These are phyloP conservation scores for Wickerhamomyces rabaulensis DNA, from an alignment of 805 yeast genomes.

Conservation along the genomic window DNA sequence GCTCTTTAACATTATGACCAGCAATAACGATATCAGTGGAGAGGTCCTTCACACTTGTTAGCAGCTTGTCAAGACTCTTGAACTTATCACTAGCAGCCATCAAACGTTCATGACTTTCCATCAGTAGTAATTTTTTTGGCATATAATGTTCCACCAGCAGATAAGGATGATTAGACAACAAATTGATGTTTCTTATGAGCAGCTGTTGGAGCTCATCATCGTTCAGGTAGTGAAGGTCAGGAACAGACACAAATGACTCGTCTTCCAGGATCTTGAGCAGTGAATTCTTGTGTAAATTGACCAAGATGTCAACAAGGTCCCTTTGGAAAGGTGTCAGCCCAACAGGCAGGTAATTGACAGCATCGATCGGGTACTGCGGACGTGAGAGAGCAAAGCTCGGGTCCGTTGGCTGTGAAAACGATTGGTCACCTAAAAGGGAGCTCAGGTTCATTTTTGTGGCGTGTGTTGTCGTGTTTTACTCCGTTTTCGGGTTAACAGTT, in stretches of 20 bases:
- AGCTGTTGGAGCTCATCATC: slow-evolving; percentile 34
- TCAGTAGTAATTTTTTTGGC: slow-evolving; percentile 60
- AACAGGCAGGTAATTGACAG: slow-evolving; percentile 31
- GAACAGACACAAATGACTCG: neutral
- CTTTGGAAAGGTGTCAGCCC: slow-evolving; percentile 39
- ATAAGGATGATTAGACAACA: slow-evolving; percentile 62
- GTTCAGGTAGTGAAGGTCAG: neutral
- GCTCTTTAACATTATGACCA: slow-evolving; percentile 59
- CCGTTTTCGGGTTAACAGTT: neutral
- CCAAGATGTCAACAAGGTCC: slow-evolving; percentile 37
- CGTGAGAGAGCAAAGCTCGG: neutral
- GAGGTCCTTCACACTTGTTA: slow-evolving; percentile 17
- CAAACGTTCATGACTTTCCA: slow-evolving; percentile 58
- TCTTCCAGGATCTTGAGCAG: slow-evolving; percentile 10
- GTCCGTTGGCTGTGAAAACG: neutral
- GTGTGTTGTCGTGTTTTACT: neutral
- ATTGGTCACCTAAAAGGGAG: slow-evolving; percentile 9
- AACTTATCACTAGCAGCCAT: slow-evolving; percentile 56
- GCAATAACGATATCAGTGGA: slow-evolving; percentile 38
- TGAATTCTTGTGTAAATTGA: slow-evolving; percentile 36
- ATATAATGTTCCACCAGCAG: slow-evolving; percentile 72
- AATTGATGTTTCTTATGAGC: slow-evolving; percentile 39
- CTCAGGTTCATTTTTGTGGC: slow-evolving; percentile 9
- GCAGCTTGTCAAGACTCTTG: slow-evolving; percentile 43
- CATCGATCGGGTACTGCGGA: neutral